Base-by-base conservation (phyloP, 805 yeast genomes). In the Lipomyces yamanashiensis region DNA sequence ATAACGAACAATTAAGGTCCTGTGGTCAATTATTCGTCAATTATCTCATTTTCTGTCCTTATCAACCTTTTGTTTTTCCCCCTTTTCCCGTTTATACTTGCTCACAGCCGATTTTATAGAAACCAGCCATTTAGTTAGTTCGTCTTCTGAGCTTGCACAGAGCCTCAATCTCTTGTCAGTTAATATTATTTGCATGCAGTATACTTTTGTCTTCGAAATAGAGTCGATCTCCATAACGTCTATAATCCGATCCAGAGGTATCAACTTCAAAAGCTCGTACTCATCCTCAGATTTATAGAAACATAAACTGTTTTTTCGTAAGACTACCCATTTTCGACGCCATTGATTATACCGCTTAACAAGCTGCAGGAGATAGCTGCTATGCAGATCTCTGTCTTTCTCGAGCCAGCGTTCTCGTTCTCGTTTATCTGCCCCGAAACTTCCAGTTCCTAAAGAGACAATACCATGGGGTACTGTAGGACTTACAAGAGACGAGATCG, bases 191-290 rank as follows among this genome's bases (percentile, higher is more conserved):
- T 81, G 72, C 69, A 84, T 71, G 67, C 86, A 83, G 76, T 78
- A 81, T 47, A 66, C 66, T 66, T 79, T 81, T 21, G 80, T 71
- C 59, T 74, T 76, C 15, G 83, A 77, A 47, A 81, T 58, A 1
- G 84, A 81, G 61, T 83, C 86, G 36, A 82, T 69, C 67, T 83
- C 86, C 40, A 83, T 81, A 33, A 79, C 83, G 65, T 83, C 86
- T 12, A 79, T 69, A 15, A 83, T 67, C 33, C 79, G 77, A 5
- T 71, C 69, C 17, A 79, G 66, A 17, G 72, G 71, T 15, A 82
- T 72, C 59, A 72, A 64, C 65, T 80, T 78, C 63, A 71, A 60
- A 1, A 79, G 76, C 37, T 58, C 49, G 23, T 67, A 66, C 67
- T 73, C 66, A 39, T 66, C 51, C 6, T 63, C 64, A 34, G 71